Percentiles rank a stretch among this genome's conserved stretches.
phyloP scores from a whole-genome alignment of 1,284 basidiomycete genomes.

The Stereum hirsutum region DNA sequence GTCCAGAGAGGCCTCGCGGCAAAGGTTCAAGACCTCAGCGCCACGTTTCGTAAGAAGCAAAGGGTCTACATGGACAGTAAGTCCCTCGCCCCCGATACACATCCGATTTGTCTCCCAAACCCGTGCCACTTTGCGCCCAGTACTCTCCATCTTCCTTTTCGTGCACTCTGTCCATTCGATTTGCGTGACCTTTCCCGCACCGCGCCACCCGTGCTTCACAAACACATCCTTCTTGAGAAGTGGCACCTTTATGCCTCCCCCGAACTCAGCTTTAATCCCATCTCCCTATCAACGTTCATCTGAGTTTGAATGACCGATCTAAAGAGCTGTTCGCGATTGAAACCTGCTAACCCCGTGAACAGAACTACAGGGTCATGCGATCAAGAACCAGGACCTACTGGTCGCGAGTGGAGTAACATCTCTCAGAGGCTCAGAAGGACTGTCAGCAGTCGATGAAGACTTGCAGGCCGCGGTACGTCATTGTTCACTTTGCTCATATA shows the following conservation, averaged over 20 bases:
- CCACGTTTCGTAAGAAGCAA: conserved; percentile 95
- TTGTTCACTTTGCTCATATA: conserved; percentile 20
- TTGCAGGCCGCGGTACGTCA: conserved; percentile 61
- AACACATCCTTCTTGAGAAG: too few relatives aligned
- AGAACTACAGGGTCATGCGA: conserved; percentile 91
- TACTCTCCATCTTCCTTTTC: too few relatives aligned
- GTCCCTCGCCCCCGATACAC: conserved; percentile 26
- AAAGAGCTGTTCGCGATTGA: not conserved
- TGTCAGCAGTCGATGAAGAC: conserved; percentile 81
- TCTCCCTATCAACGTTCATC: too few relatives aligned
- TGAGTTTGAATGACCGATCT: too few relatives aligned
- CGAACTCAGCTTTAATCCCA: too few relatives aligned
- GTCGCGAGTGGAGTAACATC: conserved; percentile 79
- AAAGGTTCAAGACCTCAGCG: conserved; percentile 89
- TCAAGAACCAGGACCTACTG: conserved; percentile 88
- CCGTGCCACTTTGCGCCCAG: too few relatives aligned
- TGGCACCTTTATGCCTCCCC: too few relatives aligned
- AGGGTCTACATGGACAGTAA: conserved; percentile 94
- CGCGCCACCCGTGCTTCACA: too few relatives aligned
- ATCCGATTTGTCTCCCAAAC: conserved; percentile 8
- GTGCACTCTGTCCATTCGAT: too few relatives aligned
- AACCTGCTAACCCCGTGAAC: conserved; percentile 7
- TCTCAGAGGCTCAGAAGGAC: conserved; percentile 70
- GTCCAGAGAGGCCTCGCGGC: conserved; percentile 95
- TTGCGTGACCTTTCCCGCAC: too few relatives aligned